phyloP scores from a whole-genome alignment of 75 land plant genomes.

The Cunninghamia lanceolata region DNA sequence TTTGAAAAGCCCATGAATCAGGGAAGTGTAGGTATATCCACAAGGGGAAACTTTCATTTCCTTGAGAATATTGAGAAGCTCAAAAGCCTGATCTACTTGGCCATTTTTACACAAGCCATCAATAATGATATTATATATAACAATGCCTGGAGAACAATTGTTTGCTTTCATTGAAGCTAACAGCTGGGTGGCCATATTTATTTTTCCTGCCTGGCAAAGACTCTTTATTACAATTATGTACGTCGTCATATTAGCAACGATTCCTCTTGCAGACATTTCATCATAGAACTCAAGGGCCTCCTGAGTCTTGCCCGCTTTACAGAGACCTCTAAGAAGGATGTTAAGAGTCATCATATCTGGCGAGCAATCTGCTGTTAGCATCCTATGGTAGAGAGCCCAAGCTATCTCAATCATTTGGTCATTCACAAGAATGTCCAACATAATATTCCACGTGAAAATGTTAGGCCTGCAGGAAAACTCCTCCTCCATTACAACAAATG shows the following conservation, averaged over 20 bases:
- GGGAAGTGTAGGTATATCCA: constrained; percentile 31
- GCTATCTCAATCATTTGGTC: constrained; percentile 40
- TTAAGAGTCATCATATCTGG: constrained; percentile 27
- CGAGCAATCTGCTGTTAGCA: constrained; percentile 41
- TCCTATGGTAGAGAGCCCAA: constrained; percentile 40
- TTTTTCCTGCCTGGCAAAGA: constrained; percentile 31
- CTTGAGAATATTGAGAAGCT: constrained; percentile 19
- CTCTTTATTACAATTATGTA: constrained; percentile 37
- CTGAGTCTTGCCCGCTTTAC: constrained; percentile 30
- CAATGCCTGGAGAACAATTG: constrained; percentile 26
- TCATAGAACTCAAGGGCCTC: constrained; percentile 57
- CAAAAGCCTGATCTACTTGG: constrained; percentile 37
- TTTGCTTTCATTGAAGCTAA: constrained; percentile 33
- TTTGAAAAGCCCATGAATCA: constrained; percentile 59
- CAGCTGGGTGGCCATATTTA: constrained; percentile 37
- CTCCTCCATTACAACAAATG: constrained; percentile 41
- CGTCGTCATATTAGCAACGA: constrained; percentile 24
- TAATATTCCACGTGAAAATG: constrained; percentile 35
- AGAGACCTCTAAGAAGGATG: constrained; percentile 48
- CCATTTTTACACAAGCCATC: constrained; percentile 48
- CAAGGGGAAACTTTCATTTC: constrained; percentile 38
- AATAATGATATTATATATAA: constrained; percentile 43
- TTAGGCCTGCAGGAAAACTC: constrained; percentile 40
- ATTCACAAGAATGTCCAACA: constrained; percentile 31
- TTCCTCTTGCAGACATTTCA: constrained; percentile 47